Evolutionary conservation across 1,284 basidiomycete genomes (phyloP).

Genomic region (Apiotrichum gamsii): DNA sequence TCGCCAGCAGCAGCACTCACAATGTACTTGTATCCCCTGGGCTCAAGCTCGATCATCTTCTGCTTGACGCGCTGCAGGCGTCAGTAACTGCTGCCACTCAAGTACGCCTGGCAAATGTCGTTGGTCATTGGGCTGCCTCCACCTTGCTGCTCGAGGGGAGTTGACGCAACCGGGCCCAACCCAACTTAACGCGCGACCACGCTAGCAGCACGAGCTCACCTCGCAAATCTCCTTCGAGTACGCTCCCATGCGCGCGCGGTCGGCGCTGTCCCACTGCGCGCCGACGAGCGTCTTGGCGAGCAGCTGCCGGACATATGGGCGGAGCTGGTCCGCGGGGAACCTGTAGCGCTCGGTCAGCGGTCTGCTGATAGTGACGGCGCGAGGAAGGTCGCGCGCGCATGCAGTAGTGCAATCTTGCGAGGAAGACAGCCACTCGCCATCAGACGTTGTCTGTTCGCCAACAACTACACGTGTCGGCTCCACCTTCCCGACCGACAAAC

Average conservation of each 20-base stretch:
- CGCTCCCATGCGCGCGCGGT: conserved; percentile 28
- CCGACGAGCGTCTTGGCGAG: conserved; percentile 24
- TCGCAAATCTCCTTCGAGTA: conserved; percentile 40
- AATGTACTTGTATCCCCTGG: conserved; percentile 43
- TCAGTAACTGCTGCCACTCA: conserved; percentile 2
- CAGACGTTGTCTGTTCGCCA: too few species aligned
- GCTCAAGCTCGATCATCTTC: conserved; percentile 40
- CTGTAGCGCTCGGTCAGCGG: conserved; percentile 14
- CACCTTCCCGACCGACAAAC: too few species aligned
- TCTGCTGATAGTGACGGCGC: neutral
- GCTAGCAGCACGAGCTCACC: conserved; percentile 28
- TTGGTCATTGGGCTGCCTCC: too few species aligned
- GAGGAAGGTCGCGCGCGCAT: neutral
- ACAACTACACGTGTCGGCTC: too few species aligned
- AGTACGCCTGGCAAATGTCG: too few species aligned
- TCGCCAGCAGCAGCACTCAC: conserved; percentile 14
- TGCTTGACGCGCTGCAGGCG: conserved; percentile 32
- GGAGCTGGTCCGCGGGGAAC: conserved; percentile 32
- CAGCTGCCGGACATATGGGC: conserved; percentile 24
- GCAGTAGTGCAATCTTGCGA: too few species aligned
- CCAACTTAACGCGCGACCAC: too few species aligned
- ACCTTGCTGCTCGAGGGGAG: too few species aligned
- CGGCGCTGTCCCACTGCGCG: conserved; percentile 29
- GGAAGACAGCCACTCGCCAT: too few species aligned
- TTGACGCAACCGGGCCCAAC: too few species aligned